Conservation (phyloP, 139 green algal genomes). For the Volvox africanus region DNA sequence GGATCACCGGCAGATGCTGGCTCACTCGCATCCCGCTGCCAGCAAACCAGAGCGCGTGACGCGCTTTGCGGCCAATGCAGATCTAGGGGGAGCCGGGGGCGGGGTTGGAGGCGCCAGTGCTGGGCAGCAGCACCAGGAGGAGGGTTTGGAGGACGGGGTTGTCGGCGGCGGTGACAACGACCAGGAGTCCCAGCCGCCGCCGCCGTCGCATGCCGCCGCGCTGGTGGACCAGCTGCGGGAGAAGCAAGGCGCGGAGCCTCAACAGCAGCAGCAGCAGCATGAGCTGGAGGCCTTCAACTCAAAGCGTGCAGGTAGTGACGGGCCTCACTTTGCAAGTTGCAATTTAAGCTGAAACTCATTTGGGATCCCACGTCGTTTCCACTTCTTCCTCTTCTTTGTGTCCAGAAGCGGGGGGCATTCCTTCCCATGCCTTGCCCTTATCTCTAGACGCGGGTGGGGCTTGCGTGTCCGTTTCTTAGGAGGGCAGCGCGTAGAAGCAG, state of each 20-base stretch:
- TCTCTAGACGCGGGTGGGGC: too few species aligned
- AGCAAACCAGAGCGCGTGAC: background rate
- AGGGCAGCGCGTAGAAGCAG: too few species aligned
- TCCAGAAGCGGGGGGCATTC: too few species aligned
- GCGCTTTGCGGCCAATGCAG: background rate
- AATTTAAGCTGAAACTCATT: too few species aligned
- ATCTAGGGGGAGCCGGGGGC: background rate
- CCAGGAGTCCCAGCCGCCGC: background rate
- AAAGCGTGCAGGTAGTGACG: too few species aligned
- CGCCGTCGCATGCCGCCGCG: background rate
- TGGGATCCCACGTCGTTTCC: too few species aligned
- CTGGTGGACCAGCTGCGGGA: background rate
- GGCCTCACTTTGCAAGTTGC: too few species aligned
- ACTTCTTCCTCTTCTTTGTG: too few species aligned
- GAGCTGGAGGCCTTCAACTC: background rate
- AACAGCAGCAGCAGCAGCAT: background rate
- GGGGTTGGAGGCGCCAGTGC: background rate
- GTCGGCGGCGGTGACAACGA: background rate
- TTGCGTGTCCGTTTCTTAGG: too few species aligned
- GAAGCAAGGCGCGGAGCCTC: background rate
- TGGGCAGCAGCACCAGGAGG: background rate
- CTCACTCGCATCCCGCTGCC: background rate
- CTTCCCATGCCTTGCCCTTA: too few species aligned
- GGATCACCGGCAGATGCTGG: slow-evolving; percentile 11
- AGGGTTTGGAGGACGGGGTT: background rate